Evolutionary conservation across 108 stramenopile species (phyloP).

Genomic region (Schizochytrium sp.): DNA sequence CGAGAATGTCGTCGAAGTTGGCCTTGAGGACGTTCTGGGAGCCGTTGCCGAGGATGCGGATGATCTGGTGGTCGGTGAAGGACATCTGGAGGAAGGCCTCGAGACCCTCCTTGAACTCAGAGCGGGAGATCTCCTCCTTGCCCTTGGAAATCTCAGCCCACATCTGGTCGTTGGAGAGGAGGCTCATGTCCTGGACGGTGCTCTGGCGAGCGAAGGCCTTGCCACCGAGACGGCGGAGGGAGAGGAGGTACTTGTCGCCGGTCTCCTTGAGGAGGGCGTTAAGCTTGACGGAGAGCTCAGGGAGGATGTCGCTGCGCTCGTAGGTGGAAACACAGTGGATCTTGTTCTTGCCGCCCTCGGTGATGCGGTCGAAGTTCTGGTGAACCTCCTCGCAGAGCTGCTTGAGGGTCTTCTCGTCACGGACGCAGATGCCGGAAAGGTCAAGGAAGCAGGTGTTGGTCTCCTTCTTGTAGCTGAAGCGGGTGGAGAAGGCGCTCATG

Average conservation of each 20-base stretch:
- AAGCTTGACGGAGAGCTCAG: constrained; percentile 6
- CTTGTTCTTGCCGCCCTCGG: constrained; percentile 10
- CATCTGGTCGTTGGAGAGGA: not conserved
- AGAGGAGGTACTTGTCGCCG: constrained; percentile 11
- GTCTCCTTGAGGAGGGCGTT: constrained; percentile 1
- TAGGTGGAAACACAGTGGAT: constrained; percentile 43
- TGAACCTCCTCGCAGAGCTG: not conserved
- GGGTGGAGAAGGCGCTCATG: not conserved
- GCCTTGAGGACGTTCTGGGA: not conserved
- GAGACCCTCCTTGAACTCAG: constrained; percentile 45
- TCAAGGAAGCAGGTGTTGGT: constrained; percentile 39
- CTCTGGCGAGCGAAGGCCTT: constrained; percentile 49
- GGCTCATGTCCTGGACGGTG: constrained; percentile 1
- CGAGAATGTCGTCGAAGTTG: constrained; percentile 9
- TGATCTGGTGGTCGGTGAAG: constrained; percentile 32
- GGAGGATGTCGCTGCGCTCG: constrained; percentile 43
- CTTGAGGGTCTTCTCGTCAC: constrained; percentile 50
- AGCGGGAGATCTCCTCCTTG: not conserved
- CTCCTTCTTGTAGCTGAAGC: constrained; percentile 10
- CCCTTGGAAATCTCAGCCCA: not conserved
- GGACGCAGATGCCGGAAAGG: constrained; percentile 31
- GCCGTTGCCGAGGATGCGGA: constrained; percentile 22
- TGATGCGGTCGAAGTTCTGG: not conserved
- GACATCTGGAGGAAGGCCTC: constrained; percentile 33
- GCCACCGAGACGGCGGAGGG: constrained; percentile 37